Evolutionary conservation across 1,284 basidiomycete genomes (phyloP).

Genomic region (Limonomyces culmigenus): DNA sequence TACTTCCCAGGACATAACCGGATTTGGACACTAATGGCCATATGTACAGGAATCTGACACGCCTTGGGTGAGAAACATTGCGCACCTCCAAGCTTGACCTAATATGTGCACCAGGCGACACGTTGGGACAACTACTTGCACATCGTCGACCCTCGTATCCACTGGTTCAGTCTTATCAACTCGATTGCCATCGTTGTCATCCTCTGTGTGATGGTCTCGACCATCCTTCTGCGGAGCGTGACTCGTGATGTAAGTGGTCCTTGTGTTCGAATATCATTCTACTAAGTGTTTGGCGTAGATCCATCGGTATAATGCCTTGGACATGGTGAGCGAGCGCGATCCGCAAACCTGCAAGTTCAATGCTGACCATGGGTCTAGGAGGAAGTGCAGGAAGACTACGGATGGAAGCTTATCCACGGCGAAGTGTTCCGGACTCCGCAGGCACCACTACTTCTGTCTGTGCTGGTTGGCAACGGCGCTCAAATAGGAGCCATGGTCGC

Average conservation of each 20-base stretch:
- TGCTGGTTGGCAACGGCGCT: constrained; percentile 81
- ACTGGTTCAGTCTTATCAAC: constrained; percentile 91
- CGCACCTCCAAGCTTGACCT: constrained; percentile 2
- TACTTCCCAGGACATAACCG: constrained; percentile 3
- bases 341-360: too few species aligned
- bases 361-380: too few species aligned
- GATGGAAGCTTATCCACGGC: constrained; percentile 94
- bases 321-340: too few species aligned
- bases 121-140: constrained; percentile 94
- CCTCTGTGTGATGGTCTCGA: constrained; percentile 85
- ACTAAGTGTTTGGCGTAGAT: constrained; percentile 34
- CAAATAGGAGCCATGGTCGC: constrained; percentile 83
- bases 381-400: constrained; percentile 95
- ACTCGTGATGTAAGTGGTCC: constrained; percentile 64
- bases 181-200: constrained; percentile 84
- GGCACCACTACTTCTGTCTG: constrained; percentile 65
- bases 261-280: constrained; percentile 21
- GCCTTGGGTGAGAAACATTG: constrained; percentile 45
- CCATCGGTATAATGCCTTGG: constrained; percentile 89
- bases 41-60: constrained; percentile 55
- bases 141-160: constrained; percentile 65
- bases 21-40: constrained; percentile 1
- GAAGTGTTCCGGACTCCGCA: constrained; percentile 87
- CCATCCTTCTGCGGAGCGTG: constrained; percentile 79
- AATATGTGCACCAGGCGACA: constrained; percentile 45